These are phyloP conservation scores for Albatrellus ellisii DNA, from an alignment of 768 basidiomycete species.

Conservation along the genomic window DNA sequence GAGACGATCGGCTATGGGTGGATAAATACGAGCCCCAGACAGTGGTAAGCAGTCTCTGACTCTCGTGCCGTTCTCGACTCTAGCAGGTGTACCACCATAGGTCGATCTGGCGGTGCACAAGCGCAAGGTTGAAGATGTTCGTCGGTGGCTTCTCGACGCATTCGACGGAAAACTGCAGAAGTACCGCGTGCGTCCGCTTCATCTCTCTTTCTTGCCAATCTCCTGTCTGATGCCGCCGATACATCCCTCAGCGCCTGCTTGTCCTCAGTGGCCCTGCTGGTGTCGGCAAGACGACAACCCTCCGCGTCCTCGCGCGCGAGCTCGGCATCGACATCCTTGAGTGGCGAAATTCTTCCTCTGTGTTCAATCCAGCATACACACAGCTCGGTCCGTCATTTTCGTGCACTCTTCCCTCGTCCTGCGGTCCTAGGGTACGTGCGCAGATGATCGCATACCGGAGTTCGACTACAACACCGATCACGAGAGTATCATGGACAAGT, in stretches of 20 bases:
- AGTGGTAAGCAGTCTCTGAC: slow-evolving; percentile 14
- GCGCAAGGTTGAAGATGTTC: slow-evolving; percentile 66
- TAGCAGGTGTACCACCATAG: slow-evolving; percentile 21
- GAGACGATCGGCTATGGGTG: slow-evolving; percentile 20
- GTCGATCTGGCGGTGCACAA: slow-evolving; percentile 70
- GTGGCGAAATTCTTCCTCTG: slow-evolving; percentile 64
- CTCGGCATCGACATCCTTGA: slow-evolving; percentile 73
- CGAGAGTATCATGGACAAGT: slow-evolving; percentile 49
- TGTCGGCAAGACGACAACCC: slow-evolving; percentile 78
- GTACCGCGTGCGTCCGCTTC: slow-evolving; percentile 47
- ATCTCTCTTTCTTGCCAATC: background rate
- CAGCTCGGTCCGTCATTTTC: no score
- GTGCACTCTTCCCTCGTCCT: no score
- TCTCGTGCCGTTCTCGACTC: background rate
- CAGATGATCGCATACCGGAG: background rate
- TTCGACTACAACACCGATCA: slow-evolving; percentile 14
- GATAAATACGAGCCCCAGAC: slow-evolving; percentile 21
- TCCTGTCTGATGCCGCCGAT: background rate
- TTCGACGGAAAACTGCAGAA: slow-evolving; percentile 55
- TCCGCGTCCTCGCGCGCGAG: slow-evolving; percentile 63
- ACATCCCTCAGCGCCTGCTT: slow-evolving; percentile 53
- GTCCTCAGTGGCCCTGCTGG: slow-evolving; percentile 84
- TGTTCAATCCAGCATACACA: no score
- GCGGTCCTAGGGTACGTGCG: slow-evolving; percentile 4
- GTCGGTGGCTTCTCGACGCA: slow-evolving; percentile 63